phyloP scores from a whole-genome alignment of 768 basidiomycete species.

The Dioszegia aurantiaca region DNA sequence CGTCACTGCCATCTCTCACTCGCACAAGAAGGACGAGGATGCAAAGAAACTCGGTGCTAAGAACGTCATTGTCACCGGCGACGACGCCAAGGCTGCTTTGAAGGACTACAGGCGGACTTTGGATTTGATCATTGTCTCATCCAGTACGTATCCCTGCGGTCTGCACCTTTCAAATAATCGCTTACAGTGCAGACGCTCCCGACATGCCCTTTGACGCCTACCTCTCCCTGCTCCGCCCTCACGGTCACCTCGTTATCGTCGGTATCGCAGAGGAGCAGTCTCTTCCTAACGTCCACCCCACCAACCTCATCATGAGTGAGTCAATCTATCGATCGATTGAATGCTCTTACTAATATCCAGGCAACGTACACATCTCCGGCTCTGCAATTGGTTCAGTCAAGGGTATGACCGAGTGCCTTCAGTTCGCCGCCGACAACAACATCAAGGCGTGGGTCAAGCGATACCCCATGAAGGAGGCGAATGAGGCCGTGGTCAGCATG shows the following conservation, averaged over 20 bases:
- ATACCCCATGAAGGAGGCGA: constrained; percentile 38
- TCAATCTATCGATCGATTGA: constrained; percentile 33
- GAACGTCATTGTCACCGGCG: constrained; percentile 58
- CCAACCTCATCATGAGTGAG: constrained; percentile 32
- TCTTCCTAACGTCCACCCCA: constrained; percentile 52
- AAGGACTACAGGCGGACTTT: constrained; percentile 48
- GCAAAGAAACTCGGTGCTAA: constrained; percentile 62
- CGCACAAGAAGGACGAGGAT: constrained; percentile 59
- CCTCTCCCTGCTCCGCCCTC: constrained; percentile 40
- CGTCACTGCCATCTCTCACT: constrained; percentile 63
- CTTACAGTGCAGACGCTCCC: constrained; percentile 31
- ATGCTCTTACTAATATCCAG: constrained; percentile 49
- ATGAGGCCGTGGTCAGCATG: constrained; percentile 37
- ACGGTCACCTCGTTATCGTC: constrained; percentile 44
- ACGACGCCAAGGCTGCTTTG: constrained; percentile 42
- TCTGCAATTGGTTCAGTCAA: constrained; percentile 38
- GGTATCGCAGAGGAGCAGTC: constrained; percentile 50
- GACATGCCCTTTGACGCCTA: constrained; percentile 44
- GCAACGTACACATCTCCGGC: constrained; percentile 53
- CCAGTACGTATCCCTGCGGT: constrained; percentile 48
- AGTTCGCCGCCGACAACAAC: constrained; percentile 36
- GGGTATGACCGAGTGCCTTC: constrained; percentile 28
- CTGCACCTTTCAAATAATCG: constrained; percentile 18
- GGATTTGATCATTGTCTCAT: constrained; percentile 54
- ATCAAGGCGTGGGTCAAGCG: constrained; percentile 46